Evolutionary conservation across 2,329 filamentous ascomycete genomes (phyloP).

Genomic region (Exophiala aquamarina): DNA sequence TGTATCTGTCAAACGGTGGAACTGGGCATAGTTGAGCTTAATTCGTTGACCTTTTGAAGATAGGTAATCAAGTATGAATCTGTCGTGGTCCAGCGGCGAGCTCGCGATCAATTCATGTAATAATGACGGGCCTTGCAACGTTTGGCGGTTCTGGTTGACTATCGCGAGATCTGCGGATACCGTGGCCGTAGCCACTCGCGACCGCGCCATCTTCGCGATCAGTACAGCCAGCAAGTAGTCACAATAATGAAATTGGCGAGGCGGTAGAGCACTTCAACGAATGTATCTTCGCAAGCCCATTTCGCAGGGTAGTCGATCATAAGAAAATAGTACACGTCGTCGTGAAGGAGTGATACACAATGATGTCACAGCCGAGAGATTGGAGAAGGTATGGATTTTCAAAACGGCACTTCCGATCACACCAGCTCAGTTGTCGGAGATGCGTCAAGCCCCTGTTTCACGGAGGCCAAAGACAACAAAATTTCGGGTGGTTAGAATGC

Average conservation of each 20-base stretch:
- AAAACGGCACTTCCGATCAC: too few relatives aligned
- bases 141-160: constrained; percentile 55
- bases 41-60: constrained; percentile 46
- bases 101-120: constrained; percentile 64
- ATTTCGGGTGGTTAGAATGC: not conserved
- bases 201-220: too few relatives aligned
- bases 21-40: constrained; percentile 59
- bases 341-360: too few relatives aligned
- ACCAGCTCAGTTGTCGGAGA: too few relatives aligned
- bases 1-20: constrained; percentile 44
- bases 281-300: too few relatives aligned
- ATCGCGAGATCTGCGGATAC: constrained; percentile 49
- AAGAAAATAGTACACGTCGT: too few relatives aligned
- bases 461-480: constrained; percentile 3
- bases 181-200: not conserved
- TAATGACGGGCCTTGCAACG: constrained; percentile 55
- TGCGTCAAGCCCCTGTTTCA: not conserved
- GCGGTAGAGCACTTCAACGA: too few relatives aligned
- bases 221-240: too few relatives aligned
- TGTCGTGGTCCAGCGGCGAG: constrained; percentile 30
- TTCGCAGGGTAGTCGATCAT: too few relatives aligned
- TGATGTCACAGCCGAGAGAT: too few relatives aligned
- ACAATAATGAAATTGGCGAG: too few relatives aligned
- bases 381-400: too few relatives aligned
- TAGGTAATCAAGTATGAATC: constrained; percentile 65